Base-by-base conservation (phyloP, 345 rosid species). In the thale cress (Arabidopsis thaliana) region DNA sequence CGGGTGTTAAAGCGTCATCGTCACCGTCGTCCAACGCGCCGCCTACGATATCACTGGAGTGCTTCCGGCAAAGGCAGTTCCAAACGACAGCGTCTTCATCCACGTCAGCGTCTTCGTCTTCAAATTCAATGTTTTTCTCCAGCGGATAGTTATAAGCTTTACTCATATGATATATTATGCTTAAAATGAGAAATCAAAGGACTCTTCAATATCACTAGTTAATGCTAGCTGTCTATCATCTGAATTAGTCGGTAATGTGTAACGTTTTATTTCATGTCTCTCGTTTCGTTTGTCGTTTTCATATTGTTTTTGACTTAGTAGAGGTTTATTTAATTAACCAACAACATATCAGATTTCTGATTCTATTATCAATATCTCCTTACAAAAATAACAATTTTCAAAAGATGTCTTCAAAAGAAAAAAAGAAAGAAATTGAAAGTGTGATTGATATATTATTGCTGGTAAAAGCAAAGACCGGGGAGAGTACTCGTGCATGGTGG, bases 41-140 rank as follows among this genome's bases (percentile, higher is more conserved):
- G 1, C 89, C 98, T 2, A 75, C 88, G 49, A 91, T 90, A 74
- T 83, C 88, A 8, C 65, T 92, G 86, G 97, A 95, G 65, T 85
- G 89, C 74, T 95, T 88, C 89, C 80, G 87, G 85, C 89, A 83
- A 76, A 84, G 84, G 57, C 73, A 85, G 10, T 85, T 81, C 77
- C 88, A 77, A 74, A 78, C 82, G 2, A 83, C 79, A 6, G 81
- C 85, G 25, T 83, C 93, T 1, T 84, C 94, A 6, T 84, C 94
- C 33, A 78, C 93, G 51, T 64, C 80, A 71, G 69, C 66, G 1
- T 57, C 81, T 45, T 72, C 80, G 24, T 84, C 96, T 10, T 81
- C 93, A 6, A 82, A 87, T 82, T 90, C 95, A 28, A 79, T 87
- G 69, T 89, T 90, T 72, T 87, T 87, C 88, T 84, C 90, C 5